Conservation (phyloP, 2,329 filamentous ascomycete genomes). For the Hymenotorrendiella dingleyae region DNA sequence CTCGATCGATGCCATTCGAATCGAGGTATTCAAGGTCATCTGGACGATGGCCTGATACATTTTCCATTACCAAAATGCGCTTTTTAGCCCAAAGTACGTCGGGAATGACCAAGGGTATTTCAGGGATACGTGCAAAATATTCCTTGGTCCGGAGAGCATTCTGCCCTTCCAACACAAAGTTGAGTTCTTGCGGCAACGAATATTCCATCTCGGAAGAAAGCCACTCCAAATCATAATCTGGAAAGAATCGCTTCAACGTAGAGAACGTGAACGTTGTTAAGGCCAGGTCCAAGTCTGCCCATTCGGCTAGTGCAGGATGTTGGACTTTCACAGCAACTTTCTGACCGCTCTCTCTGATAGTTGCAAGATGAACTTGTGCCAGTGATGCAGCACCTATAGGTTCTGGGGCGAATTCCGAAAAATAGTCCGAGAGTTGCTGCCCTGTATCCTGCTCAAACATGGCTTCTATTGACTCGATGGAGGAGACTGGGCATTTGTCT, state of each 20-base stretch:
- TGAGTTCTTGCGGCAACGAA: conserved; percentile 84
- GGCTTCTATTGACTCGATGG: conserved; percentile 74
- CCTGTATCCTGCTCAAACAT: conserved; percentile 88
- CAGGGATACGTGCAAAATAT: conserved; percentile 70
- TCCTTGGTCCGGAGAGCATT: conserved; percentile 76
- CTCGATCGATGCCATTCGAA: conserved; percentile 78
- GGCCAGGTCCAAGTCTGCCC: conserved; percentile 80
- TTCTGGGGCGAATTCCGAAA: conserved; percentile 71
- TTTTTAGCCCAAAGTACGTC: conserved; percentile 84
- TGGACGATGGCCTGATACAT: conserved; percentile 75
- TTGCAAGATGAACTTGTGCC: conserved; percentile 89
- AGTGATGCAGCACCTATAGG: conserved; percentile 92
- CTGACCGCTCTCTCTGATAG: conserved; percentile 72
- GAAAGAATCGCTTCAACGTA: conserved; percentile 87
- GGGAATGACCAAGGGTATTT: conserved; percentile 81
- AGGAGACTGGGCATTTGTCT: conserved; percentile 91
- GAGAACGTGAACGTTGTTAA: conserved; percentile 86
- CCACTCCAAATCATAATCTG: conserved; percentile 97
- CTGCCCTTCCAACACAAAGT: conserved; percentile 78
- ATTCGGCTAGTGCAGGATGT: conserved; percentile 83
- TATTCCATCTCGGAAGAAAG: conserved; percentile 87
- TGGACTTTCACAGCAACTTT: conserved; percentile 96
- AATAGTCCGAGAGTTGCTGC: conserved; percentile 70
- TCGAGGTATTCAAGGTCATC: conserved; percentile 89
- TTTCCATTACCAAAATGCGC: conserved; percentile 92